phyloP scores from a whole-genome alignment of 2,329 filamentous ascomycete species.

The Ophiocordyceps camponoti-saundersi region DNA sequence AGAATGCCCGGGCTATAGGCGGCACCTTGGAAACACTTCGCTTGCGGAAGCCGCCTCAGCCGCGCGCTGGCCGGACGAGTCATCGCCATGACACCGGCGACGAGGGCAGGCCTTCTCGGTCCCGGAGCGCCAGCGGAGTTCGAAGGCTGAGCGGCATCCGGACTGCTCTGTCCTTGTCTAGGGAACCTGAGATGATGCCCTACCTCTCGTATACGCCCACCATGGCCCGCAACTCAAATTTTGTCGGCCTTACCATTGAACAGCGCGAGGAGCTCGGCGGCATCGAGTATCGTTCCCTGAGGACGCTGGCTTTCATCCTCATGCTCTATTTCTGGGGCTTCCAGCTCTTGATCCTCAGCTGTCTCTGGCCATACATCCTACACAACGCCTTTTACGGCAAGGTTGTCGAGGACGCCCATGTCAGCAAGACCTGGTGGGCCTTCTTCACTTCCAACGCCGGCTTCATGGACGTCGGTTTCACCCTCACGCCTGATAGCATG shows the following conservation, averaged over 20 bases:
- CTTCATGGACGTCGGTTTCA: conserved; percentile 92
- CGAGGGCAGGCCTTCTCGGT: background rate
- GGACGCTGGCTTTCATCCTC: conserved; percentile 66
- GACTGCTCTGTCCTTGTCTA: conserved; percentile 35
- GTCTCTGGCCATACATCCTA: conserved; percentile 67
- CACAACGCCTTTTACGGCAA: conserved; percentile 42
- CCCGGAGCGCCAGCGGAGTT: conserved; percentile 12
- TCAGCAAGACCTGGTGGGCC: conserved; percentile 72
- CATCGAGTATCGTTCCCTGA: conserved; percentile 87
- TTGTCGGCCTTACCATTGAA: conserved; percentile 72
- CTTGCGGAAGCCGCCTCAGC: conserved; percentile 23
- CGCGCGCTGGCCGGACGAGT: conserved; percentile 20
- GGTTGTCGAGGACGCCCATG: conserved; percentile 42
- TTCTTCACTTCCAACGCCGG: conserved; percentile 77
- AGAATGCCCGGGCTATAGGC: conserved; percentile 24
- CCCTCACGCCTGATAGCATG: conserved; percentile 89
- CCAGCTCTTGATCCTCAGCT: conserved; percentile 57
- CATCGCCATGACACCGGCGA: conserved; percentile 17
- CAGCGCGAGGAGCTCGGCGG: conserved; percentile 90
- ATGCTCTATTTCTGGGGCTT: conserved; percentile 71
- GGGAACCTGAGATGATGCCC: conserved; percentile 44
- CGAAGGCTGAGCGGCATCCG: conserved; percentile 43
- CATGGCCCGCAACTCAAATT: conserved; percentile 81
- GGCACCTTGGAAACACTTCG: conserved; percentile 23
- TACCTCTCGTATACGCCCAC: conserved; percentile 93